Conservation (phyloP, 2,329 filamentous ascomycete species). For the Neocucurbitaria cava region DNA sequence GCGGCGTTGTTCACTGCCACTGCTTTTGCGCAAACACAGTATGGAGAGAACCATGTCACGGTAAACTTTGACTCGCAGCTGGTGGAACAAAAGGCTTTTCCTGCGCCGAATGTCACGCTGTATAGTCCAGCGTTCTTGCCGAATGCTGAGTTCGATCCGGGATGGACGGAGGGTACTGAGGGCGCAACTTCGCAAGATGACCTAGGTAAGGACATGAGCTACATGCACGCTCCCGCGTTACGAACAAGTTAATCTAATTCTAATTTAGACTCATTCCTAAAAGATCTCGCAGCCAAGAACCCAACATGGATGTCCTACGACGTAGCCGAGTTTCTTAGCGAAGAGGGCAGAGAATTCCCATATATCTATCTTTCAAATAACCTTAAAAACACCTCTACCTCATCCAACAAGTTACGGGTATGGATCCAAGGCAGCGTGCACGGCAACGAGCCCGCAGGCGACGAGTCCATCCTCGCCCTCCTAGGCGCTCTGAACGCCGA, state of each 20-base stretch:
- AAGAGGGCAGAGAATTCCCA: conserved; percentile 43
- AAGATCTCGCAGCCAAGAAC: conserved; percentile 38
- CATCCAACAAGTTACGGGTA: conserved; percentile 39
- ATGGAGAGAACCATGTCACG: conserved; percentile 42
- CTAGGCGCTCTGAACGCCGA: conserved; percentile 46
- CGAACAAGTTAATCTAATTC: conserved; percentile 9
- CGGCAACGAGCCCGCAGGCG: conserved; percentile 49
- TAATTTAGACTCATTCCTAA: conserved; percentile 31
- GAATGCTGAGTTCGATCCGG: conserved; percentile 34
- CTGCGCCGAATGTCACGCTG: conserved; percentile 38
- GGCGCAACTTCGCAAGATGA: conserved; percentile 39
- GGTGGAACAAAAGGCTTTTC: conserved; percentile 45
- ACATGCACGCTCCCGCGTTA: neutral
- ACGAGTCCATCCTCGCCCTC: conserved; percentile 45
- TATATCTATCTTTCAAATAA: conserved; percentile 40
- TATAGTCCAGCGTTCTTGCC: conserved; percentile 41
- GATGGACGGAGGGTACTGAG: conserved; percentile 39
- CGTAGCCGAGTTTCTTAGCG: conserved; percentile 37
- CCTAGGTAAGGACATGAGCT: conserved; percentile 17
- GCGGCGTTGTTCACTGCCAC: conserved; percentile 17
- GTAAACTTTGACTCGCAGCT: conserved; percentile 37
- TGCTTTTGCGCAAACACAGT: conserved; percentile 30
- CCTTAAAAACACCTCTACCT: conserved; percentile 14
- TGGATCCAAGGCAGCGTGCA: conserved; percentile 49
- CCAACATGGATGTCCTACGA: conserved; percentile 40